Evolutionary conservation across 129 eudicot genomes (phyloP).

Genomic region (Helichrysum umbraculigerum): DNA sequence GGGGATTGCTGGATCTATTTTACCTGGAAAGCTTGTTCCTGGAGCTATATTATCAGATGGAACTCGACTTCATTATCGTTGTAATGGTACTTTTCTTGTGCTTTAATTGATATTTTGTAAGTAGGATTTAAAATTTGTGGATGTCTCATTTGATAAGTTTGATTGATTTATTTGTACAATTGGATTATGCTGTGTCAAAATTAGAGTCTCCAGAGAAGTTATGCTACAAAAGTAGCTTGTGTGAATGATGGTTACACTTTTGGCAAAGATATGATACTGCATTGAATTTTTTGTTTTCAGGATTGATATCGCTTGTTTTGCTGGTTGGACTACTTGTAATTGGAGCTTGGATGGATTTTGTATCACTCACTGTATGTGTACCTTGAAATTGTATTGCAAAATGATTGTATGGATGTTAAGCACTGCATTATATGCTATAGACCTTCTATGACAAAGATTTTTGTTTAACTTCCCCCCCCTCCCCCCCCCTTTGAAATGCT

Average conservation of each 20-base stretch:
- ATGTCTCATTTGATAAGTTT: background rate
- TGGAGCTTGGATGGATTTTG: constrained; percentile 59
- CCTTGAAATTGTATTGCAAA: background rate
- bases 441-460: background rate
- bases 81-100: constrained; percentile 61
- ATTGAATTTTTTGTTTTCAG: constrained; percentile 38
- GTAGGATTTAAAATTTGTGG: background rate
- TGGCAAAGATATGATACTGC: background rate
- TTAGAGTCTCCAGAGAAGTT: background rate
- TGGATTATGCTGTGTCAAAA: background rate
- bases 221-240: background rate
- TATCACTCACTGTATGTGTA: constrained; percentile 71
- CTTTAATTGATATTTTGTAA: background rate
- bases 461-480: background rate
- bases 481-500: too few species aligned
- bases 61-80: constrained; percentile 75
- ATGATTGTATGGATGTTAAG: constrained; percentile 4
- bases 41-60: constrained; percentile 80
- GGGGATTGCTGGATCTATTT: constrained; percentile 65
- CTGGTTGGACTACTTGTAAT: constrained; percentile 60
- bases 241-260: background rate
- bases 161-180: background rate
- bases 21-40: constrained; percentile 74
- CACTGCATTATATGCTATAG: constrained; percentile 9
- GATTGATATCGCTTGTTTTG: constrained; percentile 60